Base-by-base conservation (phyloP, 192 early-diverging fungal species). In the Chytriomyces confervae region DNA sequence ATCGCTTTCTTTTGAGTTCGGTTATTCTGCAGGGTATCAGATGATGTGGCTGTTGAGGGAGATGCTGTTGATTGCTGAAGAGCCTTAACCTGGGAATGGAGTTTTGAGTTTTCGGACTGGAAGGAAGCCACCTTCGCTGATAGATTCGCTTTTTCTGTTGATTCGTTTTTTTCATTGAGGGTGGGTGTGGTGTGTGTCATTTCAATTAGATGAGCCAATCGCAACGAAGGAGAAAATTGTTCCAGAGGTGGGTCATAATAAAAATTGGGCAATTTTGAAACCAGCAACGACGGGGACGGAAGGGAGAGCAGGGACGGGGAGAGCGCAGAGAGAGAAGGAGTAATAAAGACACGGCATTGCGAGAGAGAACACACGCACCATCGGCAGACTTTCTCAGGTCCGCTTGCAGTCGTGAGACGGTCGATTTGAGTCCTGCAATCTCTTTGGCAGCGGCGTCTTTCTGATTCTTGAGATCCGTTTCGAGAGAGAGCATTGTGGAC, bases 21-120 rank as follows among this genome's bases (percentile, higher is more conserved):
- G 13, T 69, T 69, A 13, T 65, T 27, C 63, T 29, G 36, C 63
- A 20, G 24, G 36, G 63, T 29, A 65, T 43, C 24, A 20, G 11
- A 27, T 65, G 24, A 27, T 13, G 20, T 16, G 63, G 11, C 24
- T 65, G 20, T 43, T 13, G 13, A 16, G n/a, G 47, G 67, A 27
- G 67, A 18, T 16, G 13, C 67, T 48, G 16, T 49, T 36, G 36
- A 36, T 36, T 36, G 36, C 36, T 36, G 36, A 13, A 49, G 44
- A 6, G 50, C 45, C 50, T 72, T 57, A 10, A 13, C 1, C 3
- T 60, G 50, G 10, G 20, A 8, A 13, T 20, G 11, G 48, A 72
- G 36, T 61, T 60, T 50, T 29, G 10, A 57, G 66, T 68, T 68
- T 68, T 68, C 66, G 13, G 29, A 47, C 47, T 68, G 20, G 29